phyloP scores from a whole-genome alignment of 2,329 filamentous ascomycete species.

The Erysiphe pulchra region DNA sequence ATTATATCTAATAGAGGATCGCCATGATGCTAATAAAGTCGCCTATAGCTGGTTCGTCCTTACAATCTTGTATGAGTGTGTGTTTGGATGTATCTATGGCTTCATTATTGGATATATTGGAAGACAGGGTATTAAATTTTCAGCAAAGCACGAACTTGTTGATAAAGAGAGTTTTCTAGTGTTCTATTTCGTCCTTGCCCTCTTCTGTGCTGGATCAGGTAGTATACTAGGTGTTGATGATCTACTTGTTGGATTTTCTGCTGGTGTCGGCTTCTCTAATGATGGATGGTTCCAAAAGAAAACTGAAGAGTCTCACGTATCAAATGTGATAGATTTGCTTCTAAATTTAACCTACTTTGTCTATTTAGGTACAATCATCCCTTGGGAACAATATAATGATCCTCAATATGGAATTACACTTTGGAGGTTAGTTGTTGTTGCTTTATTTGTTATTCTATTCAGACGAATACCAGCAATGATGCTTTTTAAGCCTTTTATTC shows the following conservation, averaged over 20 bases:
- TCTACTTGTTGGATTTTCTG: slow-evolving; percentile 77
- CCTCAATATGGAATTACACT: slow-evolving; percentile 46
- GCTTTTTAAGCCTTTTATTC: slow-evolving; percentile 69
- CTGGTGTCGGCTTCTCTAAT: slow-evolving; percentile 96
- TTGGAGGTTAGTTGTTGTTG: slow-evolving; percentile 82
- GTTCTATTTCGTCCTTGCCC: slow-evolving; percentile 89
- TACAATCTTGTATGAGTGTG: slow-evolving; percentile 82
- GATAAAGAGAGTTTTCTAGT: slow-evolving; percentile 94
- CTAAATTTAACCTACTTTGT: slow-evolving; percentile 97
- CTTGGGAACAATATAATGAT: slow-evolving; percentile 78
- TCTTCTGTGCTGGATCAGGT: slow-evolving; percentile 82
- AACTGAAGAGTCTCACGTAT: slow-evolving; percentile 94
- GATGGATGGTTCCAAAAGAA: slow-evolving; percentile 98
- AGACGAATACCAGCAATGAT: slow-evolving; percentile 91
- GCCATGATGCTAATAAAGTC: slow-evolving; percentile 39
- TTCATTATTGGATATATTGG: slow-evolving; percentile 74
- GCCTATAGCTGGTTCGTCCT: slow-evolving; percentile 70
- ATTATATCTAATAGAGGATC: slow-evolving; percentile 68
- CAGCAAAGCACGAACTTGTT: slow-evolving; percentile 64
- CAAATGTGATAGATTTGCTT: slow-evolving; percentile 93
- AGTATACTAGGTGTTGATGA: slow-evolving; percentile 83
- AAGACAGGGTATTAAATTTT: slow-evolving; percentile 68
- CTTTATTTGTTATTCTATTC: slow-evolving; percentile 85
- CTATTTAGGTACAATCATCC: slow-evolving; percentile 89
- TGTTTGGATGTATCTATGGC: slow-evolving; percentile 76